These are phyloP conservation scores for Fusarium zealandicum DNA, from an alignment of 2,329 filamentous ascomycete species.

Conservation along the genomic window DNA sequence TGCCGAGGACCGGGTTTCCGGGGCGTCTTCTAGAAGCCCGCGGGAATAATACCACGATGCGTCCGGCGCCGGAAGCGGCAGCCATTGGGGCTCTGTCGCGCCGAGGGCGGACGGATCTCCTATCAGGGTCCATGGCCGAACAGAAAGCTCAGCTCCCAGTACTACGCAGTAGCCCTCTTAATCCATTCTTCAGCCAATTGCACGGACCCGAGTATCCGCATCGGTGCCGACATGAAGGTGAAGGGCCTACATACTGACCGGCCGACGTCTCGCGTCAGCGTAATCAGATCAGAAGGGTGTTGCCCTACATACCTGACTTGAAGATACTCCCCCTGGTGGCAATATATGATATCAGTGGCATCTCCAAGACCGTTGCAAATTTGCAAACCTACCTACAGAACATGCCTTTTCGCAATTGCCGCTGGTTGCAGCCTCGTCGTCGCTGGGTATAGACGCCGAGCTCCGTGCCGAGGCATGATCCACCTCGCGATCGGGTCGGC, in stretches of 20 bases:
- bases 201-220: neutral
- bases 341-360: constrained; percentile 12
- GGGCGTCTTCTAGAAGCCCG: constrained; percentile 35
- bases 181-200: constrained; percentile 21
- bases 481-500: constrained; percentile 28
- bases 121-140: constrained; percentile 8
- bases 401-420: too few species aligned
- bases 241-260: neutral
- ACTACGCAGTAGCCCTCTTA: too few species aligned
- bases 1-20: constrained; percentile 25
- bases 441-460: constrained; percentile 20
- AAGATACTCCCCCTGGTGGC: neutral
- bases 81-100: constrained; percentile 1
- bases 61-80: constrained; percentile 30
- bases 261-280: too few species aligned
- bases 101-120: neutral
- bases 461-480: constrained; percentile 31
- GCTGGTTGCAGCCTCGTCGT: constrained; percentile 10
- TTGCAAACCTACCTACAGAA: neutral
- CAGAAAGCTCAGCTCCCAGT: neutral
- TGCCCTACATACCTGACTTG: neutral
- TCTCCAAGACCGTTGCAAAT: neutral
- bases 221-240: constrained; percentile 34
- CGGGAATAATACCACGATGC: constrained; percentile 15
- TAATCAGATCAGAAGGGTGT: constrained; percentile 2